Conservation (phyloP, 2,329 filamentous ascomycete species). For the Dactylellina drechsleri region DNA sequence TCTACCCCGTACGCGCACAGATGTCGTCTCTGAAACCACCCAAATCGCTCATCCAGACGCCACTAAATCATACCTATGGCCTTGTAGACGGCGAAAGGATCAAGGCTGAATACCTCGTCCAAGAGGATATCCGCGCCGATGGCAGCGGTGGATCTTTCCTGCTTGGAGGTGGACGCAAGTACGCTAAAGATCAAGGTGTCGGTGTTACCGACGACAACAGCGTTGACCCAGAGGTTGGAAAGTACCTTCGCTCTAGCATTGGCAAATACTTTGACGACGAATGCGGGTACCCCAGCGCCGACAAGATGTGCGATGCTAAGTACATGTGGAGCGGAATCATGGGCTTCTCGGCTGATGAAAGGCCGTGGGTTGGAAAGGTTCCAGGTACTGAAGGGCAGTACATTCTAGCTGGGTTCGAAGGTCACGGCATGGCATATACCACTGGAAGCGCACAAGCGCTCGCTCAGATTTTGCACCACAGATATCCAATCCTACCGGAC, state of each 20-base stretch:
- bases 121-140: conserved; percentile 68
- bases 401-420: conserved; percentile 74
- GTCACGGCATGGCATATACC: conserved; percentile 68
- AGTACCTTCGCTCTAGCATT: conserved; percentile 67
- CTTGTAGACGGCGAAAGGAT: conserved; percentile 67
- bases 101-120: conserved; percentile 77
- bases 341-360: conserved; percentile 75
- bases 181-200: conserved; percentile 67
- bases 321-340: conserved; percentile 80
- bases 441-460: conserved; percentile 57
- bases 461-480: conserved; percentile 53
- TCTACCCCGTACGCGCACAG: conserved; percentile 81
- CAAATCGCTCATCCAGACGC: conserved; percentile 58
- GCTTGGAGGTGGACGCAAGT: conserved; percentile 74
- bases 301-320: conserved; percentile 64
- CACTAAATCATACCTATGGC: conserved; percentile 71
- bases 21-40: conserved; percentile 74
- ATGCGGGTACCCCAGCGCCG: conserved; percentile 57
- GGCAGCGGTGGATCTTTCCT: conserved; percentile 70
- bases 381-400: conserved; percentile 69
- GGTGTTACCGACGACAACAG: conserved; percentile 70
- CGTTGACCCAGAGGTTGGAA: conserved; percentile 68
- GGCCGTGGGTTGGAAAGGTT: conserved; percentile 78
- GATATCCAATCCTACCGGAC: conserved; percentile 45
- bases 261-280: conserved; percentile 63